Evolutionary conservation across 2,329 filamentous ascomycete species (phyloP).

Genomic region (Neonectria punicea): DNA sequence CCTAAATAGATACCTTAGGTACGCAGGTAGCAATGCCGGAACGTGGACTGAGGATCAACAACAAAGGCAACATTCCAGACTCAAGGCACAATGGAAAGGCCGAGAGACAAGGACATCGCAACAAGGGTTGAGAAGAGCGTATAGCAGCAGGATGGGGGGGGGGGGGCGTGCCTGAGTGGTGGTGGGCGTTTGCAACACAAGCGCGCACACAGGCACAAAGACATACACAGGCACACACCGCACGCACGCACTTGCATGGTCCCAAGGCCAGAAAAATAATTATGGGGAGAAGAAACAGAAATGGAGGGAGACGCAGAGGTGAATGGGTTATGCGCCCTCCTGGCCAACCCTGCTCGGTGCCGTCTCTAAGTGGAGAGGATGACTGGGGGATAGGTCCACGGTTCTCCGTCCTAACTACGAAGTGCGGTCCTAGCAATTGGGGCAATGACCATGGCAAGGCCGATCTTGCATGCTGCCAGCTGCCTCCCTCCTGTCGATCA

Average conservation of each 20-base stretch:
- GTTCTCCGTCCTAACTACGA: background rate
- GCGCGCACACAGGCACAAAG: background rate
- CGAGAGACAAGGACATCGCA: background rate
- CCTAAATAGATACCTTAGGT: too few species aligned
- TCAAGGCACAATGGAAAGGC: background rate
- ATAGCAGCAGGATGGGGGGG: background rate
- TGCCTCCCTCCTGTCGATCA: constrained; percentile 19
- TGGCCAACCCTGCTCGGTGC: background rate
- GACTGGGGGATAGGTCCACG: background rate
- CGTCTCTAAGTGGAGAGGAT: background rate
- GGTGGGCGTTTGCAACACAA: background rate
- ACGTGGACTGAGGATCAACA: background rate
- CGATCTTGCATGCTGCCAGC: constrained; percentile 20
- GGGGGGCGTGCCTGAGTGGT: background rate
- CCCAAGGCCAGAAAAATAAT: background rate
- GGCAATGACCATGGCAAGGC: constrained; percentile 12
- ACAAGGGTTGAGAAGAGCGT: background rate
- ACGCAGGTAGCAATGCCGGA: too few species aligned
- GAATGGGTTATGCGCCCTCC: constrained; percentile 13
- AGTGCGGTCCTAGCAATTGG: too few species aligned
- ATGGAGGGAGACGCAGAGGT: background rate
- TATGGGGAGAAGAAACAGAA: background rate
- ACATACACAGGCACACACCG: background rate
- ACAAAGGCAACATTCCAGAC: background rate
- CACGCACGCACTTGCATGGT: background rate